Evolutionary conservation across 169 alveolate genomes (phyloP).

Genomic region (Plasmodium vinckei): DNA sequence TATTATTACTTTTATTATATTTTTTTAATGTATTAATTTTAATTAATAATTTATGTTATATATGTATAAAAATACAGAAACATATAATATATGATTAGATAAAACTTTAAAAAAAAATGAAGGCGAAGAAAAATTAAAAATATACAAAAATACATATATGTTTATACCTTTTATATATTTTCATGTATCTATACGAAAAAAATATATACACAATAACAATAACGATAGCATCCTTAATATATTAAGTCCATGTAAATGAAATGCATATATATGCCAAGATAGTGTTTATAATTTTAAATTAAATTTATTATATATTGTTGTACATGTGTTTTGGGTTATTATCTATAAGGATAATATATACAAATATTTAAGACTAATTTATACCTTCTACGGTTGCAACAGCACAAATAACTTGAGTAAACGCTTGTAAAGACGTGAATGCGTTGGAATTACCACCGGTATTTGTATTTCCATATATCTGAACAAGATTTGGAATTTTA

Average conservation of each 20-base stretch:
- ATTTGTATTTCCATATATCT: slow-evolving; percentile 63
- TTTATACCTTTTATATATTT: background rate
- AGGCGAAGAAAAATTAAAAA: slow-evolving; percentile 16
- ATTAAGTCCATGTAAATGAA: background rate
- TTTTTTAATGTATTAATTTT: slow-evolving; percentile 5
- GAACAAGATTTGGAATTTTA: slow-evolving; percentile 78
- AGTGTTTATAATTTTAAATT: slow-evolving; percentile 11
- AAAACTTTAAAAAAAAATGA: background rate
- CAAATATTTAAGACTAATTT: slow-evolving; percentile 35
- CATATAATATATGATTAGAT: slow-evolving; percentile 16
- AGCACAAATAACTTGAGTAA: slow-evolving; percentile 73
- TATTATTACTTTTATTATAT: background rate
- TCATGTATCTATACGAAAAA: slow-evolving; percentile 13
- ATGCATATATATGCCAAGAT: slow-evolving; percentile 16
- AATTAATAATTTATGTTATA: background rate
- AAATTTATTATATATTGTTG: slow-evolving; percentile 3
- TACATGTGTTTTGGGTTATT: slow-evolving; percentile 3
- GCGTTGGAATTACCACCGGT: slow-evolving; percentile 39
- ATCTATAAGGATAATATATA: slow-evolving; percentile 18
- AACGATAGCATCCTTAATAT: too few relatives aligned
- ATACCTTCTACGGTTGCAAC: slow-evolving; percentile 75
- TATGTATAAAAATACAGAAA: slow-evolving; percentile 25
- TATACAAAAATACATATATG: slow-evolving; percentile 4
- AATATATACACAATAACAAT: background rate
- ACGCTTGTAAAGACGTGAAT: slow-evolving; percentile 70